Evolutionary conservation across 2,329 filamentous ascomycete genomes (phyloP).

Genomic region (Rosellinia necatrix): DNA sequence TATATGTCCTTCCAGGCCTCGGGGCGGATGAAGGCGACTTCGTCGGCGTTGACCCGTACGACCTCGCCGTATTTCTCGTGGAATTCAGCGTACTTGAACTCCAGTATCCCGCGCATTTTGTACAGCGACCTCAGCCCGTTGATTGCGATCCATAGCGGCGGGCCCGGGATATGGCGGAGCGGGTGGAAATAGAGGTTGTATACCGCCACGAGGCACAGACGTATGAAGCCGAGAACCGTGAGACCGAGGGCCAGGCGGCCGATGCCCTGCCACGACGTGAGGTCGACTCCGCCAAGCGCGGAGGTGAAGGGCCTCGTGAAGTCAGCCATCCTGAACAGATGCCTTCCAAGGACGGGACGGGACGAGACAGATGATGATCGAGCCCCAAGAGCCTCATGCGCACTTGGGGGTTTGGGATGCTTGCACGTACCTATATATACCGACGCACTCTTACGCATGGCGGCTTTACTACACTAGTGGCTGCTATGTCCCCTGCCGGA

Average conservation of each 20-base stretch:
- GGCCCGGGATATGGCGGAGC: slow-evolving; percentile 36
- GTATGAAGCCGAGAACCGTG: slow-evolving; percentile 17
- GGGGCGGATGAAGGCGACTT: slow-evolving; percentile 45
- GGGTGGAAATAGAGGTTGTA: slow-evolving; percentile 42
- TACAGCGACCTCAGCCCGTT: slow-evolving; percentile 24
- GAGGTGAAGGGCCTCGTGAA: slow-evolving; percentile 13
- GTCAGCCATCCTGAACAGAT: slow-evolving; percentile 17
- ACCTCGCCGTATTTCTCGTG: slow-evolving; percentile 39
- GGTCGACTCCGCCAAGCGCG: slow-evolving; percentile 14
- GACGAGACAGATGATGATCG: background rate
- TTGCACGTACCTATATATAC: slow-evolving; percentile 5
- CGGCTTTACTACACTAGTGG: background rate
- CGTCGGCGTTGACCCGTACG: slow-evolving; percentile 45
- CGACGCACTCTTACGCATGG: too few species aligned
- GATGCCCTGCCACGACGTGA: slow-evolving; percentile 20
- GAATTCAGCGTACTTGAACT: slow-evolving; percentile 27
- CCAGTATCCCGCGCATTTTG: slow-evolving; percentile 21
- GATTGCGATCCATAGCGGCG: slow-evolving; percentile 36
- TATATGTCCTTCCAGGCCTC: slow-evolving; percentile 49
- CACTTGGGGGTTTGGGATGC: background rate
- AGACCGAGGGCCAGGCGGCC: slow-evolving; percentile 10
- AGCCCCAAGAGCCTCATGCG: slow-evolving; percentile 4
- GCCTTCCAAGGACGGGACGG: background rate
- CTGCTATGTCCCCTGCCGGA: background rate
- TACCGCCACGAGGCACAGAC: slow-evolving; percentile 18